Base-by-base conservation (phyloP, 768 basidiomycete genomes). In the Dioszegia hungarica region DNA sequence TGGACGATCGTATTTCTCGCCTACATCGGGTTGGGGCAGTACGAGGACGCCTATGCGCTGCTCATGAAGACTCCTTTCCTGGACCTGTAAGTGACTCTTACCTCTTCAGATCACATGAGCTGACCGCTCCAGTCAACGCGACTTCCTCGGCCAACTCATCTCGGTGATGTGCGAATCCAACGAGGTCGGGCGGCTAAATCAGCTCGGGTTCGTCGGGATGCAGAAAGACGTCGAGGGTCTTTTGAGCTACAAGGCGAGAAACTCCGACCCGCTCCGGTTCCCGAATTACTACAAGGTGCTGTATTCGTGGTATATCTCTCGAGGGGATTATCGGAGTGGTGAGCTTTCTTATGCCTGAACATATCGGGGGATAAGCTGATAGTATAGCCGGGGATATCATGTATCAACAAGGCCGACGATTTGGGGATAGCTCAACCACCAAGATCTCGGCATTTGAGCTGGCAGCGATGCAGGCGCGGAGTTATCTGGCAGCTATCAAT, bases 281-380 rank as follows among this genome's bases (percentile, higher is more conserved):
- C 93, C 93, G 0, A 86, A 84, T 70, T 98, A 94, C 79, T 86
- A 90, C 33, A 83, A 85, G 67, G 89, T 98, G 52, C 78, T 98
- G n/a, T 94, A 95, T 77, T 86, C 90, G 44, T 98, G 91, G 91
- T 87, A 91, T 74, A 83, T 87, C 64, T 81, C 82, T 54, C 81
- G 89, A 73, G 88, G 89, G 25, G 91, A 97, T 74, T 91, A 92
- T 77, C 84, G 90, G 49, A 90, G 84, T 73, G 95, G 94, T 93
- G 74, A 76, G 84, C 37, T 36, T 2, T 2, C 6, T 33, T 15
- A 37, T 36, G 45, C 33, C n/a, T 60, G 15, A 12, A 28, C 5
- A 5, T n/a, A 25, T 12, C 12, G 24, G 6, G 17, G 36, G 28
- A 28, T 25, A 27, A 43, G 38, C 48, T 67, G 60, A 63, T 57